phyloP scores from a whole-genome alignment of 2,329 filamentous ascomycete species.

The Incumbomyces lentus region DNA sequence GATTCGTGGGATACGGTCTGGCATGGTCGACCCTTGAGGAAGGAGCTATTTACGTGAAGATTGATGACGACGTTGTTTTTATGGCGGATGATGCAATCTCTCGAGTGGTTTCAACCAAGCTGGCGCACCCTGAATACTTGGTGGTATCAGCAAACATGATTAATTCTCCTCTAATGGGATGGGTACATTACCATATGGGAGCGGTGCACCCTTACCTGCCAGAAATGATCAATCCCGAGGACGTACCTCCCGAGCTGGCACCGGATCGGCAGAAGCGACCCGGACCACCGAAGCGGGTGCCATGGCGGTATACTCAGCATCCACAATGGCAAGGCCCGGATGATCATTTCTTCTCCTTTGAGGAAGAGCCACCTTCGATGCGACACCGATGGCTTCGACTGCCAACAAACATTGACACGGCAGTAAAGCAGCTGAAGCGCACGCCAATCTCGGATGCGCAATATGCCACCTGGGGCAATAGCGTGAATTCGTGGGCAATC shows the following conservation, averaged over 20 bases:
- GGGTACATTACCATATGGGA: slow-evolving; percentile 45
- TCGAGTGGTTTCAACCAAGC: slow-evolving; percentile 43
- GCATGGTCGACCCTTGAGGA: slow-evolving; percentile 19
- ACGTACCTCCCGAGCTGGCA: slow-evolving; percentile 8
- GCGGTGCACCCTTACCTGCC: slow-evolving; percentile 45
- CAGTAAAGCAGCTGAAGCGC: slow-evolving; percentile 19
- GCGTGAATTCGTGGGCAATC: slow-evolving; percentile 12
- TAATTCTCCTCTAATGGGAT: slow-evolving; percentile 44
- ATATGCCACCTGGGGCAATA: slow-evolving; percentile 29
- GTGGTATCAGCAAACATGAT: slow-evolving; percentile 47
- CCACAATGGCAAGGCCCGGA: slow-evolving; percentile 26
- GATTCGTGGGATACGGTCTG: slow-evolving; percentile 23
- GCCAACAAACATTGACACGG: slow-evolving; percentile 25
- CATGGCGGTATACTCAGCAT: slow-evolving; percentile 28
- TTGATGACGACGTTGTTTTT: slow-evolving; percentile 38
- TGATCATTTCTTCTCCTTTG: slow-evolving; percentile 22
- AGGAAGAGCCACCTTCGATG: slow-evolving; percentile 23
- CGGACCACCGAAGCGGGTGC: slow-evolving; percentile 9
- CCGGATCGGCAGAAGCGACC: not conserved
- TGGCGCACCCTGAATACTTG: slow-evolving; percentile 41
- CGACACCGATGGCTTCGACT: slow-evolving; percentile 41
- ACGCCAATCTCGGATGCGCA: slow-evolving; percentile 37
- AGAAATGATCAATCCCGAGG: slow-evolving; percentile 27
- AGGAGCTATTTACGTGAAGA: slow-evolving; percentile 33
- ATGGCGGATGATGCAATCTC: slow-evolving; percentile 40